Evolutionary conservation across 352 stramenopile genomes (phyloP).

Genomic region (Globisporangium camurandrum): DNA sequence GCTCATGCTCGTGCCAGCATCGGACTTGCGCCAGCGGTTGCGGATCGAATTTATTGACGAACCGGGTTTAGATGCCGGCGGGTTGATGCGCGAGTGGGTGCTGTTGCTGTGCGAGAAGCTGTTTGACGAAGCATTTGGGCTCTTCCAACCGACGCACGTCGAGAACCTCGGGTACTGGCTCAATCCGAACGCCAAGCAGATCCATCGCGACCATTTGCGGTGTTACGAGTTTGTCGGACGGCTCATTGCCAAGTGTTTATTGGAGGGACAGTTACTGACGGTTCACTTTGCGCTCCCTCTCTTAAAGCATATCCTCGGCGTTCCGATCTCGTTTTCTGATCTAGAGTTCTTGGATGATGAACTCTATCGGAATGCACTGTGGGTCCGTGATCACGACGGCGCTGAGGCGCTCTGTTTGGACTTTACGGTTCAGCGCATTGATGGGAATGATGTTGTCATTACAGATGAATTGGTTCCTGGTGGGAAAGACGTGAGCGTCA

Average conservation of each 20-base stretch:
- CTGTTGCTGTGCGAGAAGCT: constrained; percentile 66
- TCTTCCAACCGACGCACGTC: constrained; percentile 66
- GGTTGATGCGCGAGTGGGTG: constrained; percentile 75
- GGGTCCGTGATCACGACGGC: constrained; percentile 57
- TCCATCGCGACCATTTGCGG: constrained; percentile 61
- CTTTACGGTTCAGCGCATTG: constrained; percentile 58
- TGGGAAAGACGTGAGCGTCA: constrained; percentile 89
- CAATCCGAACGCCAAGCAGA: constrained; percentile 62
- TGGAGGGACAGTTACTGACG: constrained; percentile 69
- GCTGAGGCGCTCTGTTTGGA: constrained; percentile 62
- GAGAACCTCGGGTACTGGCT: constrained; percentile 82
- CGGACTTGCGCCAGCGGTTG: constrained; percentile 60
- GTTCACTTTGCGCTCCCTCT: constrained; percentile 72
- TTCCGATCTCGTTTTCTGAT: constrained; percentile 77
- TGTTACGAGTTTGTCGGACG: constrained; percentile 74
- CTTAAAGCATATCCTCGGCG: constrained; percentile 76
- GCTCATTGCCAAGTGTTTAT: constrained; percentile 66
- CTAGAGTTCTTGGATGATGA: constrained; percentile 77
- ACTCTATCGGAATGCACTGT: constrained; percentile 55
- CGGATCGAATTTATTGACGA: constrained; percentile 84
- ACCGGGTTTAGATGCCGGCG: constrained; percentile 62
- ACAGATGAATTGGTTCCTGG: constrained; percentile 88
- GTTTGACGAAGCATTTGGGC: constrained; percentile 69
- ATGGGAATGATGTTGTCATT: constrained; percentile 39
- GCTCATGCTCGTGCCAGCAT: constrained; percentile 66